Percentiles rank a stretch among this genome's conserved stretches.
These are phyloP conservation scores for Phellinidium pouzarii DNA, from an alignment of 1,284 basidiomycete species.

Conservation along the genomic window DNA sequence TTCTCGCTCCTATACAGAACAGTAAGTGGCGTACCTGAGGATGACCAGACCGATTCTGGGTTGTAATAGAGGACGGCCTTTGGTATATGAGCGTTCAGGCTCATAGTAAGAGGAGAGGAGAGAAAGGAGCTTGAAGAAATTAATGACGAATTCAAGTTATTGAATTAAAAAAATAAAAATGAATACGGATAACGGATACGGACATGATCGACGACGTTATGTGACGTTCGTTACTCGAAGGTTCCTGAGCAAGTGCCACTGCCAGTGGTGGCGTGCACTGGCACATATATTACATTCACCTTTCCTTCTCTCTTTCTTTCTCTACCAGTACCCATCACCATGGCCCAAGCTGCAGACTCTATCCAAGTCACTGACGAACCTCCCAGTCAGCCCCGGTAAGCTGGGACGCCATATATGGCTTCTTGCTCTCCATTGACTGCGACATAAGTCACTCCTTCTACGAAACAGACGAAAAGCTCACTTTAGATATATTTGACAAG, in stretches of 20 bases:
- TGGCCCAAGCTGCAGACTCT: conserved; percentile 4
- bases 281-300: not conserved
- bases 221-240: not conserved
- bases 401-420: too few relatives aligned
- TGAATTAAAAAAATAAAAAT: too few relatives aligned
- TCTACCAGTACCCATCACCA: not conserved
- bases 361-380: conserved; percentile 1
- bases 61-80: conserved; percentile 58
- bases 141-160: not conserved
- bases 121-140: not conserved
- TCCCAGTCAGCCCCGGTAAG: not conserved
- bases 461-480: conserved; percentile 73
- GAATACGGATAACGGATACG: too few relatives aligned
- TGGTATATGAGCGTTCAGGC: conserved; percentile 30
- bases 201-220: not conserved
- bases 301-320: not conserved
- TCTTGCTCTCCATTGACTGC: too few relatives aligned
- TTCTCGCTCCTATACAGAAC: not conserved
- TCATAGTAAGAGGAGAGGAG: conserved; percentile 19
- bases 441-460: conserved; percentile 83
- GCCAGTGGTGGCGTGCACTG: too few relatives aligned
- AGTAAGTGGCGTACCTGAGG: conserved; percentile 40
- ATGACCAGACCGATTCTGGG: conserved; percentile 52
- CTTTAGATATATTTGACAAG: conserved; percentile 73
- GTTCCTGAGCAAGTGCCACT: not conserved